These are phyloP conservation scores for Cercophora sp. DNA, from an alignment of 495 filamentous ascomycete genomes.

Conservation along the genomic window DNA sequence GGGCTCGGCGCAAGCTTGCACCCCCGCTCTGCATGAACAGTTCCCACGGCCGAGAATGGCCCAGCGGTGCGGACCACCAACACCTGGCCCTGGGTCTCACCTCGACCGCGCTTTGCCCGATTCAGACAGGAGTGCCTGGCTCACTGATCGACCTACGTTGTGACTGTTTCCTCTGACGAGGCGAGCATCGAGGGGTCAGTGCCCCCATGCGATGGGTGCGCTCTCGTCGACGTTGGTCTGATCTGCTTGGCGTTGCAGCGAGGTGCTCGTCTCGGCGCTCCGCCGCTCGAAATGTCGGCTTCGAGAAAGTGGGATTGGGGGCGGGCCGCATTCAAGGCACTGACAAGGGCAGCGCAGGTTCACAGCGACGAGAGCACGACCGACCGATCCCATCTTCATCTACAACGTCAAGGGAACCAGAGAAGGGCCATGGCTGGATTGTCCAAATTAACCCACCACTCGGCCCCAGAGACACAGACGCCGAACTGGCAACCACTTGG, in stretches of 20 bases:
- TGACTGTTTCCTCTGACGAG: constrained; percentile 15
- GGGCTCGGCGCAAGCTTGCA: background rate
- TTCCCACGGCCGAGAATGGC: background rate
- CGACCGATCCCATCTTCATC: constrained; percentile 11
- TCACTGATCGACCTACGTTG: constrained; percentile 22
- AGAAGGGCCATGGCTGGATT: constrained; percentile 12
- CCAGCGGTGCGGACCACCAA: constrained; percentile 13
- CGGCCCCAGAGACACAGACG: background rate
- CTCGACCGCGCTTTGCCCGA: constrained; percentile 19
- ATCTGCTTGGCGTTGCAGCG: constrained; percentile 7
- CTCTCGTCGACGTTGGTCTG: too few species aligned
- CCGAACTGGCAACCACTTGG: constrained; percentile 4
- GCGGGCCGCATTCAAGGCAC: constrained; percentile 21
- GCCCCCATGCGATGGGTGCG: constrained; percentile 15
- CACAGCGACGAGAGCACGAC: background rate
- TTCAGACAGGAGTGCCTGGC: constrained; percentile 23
- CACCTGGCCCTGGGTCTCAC: constrained; percentile 12
- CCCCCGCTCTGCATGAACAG: constrained; percentile 1
- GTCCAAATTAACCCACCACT: constrained; percentile 10
- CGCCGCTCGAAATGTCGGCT: background rate
- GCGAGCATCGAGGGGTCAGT: constrained; percentile 18
- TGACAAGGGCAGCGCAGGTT: constrained; percentile 15
- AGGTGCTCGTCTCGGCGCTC: background rate
- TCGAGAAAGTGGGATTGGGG: background rate
- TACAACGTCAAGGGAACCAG: constrained; percentile 15